Percentiles rank a stretch among this genome's conserved stretches.
Conservation (phyloP, 768 basidiomycete genomes). For the Lactarius hatsudake region DNA sequence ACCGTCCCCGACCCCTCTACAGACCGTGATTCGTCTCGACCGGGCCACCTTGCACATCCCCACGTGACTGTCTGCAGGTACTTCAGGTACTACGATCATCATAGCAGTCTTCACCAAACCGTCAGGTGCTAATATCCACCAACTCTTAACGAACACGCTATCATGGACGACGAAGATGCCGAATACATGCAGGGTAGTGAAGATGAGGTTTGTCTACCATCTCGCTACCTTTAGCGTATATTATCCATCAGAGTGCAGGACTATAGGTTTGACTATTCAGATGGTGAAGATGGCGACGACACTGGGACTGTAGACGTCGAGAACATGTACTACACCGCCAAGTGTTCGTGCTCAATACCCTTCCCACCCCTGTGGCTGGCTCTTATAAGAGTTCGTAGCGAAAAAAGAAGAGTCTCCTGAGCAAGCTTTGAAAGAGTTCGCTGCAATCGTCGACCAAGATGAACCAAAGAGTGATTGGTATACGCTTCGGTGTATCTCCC, state of each 20-base stretch:
- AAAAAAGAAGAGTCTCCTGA: constrained; percentile 95
- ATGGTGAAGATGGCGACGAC: constrained; percentile 80
- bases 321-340: constrained; percentile 98
- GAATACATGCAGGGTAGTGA: constrained; percentile 92
- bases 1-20: not conserved
- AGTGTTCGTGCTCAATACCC: constrained; percentile 56
- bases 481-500: constrained; percentile 29
- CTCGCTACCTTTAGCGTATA: constrained; percentile 19
- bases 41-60: not conserved
- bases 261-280: constrained; percentile 96
- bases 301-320: constrained; percentile 85
- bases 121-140: constrained; percentile 4
- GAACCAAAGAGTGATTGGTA: constrained; percentile 94
- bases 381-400: constrained; percentile 45
- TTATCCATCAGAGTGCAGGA: constrained; percentile 48
- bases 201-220: constrained; percentile 56
- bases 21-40: not conserved
- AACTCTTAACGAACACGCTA: constrained; percentile 10
- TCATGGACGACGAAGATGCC: constrained; percentile 91
- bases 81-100: not conserved
- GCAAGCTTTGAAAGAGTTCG: constrained; percentile 86
- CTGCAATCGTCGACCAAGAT: constrained; percentile 84
- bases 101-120: not conserved
- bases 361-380: not conserved
- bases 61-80: constrained; percentile 14